A percentile compares a stretch with the other conserved stretches of the same genome.
These are phyloP conservation scores for Pyrenophora graminea DNA, from an alignment of 2,329 filamentous ascomycete species.

Conservation along the genomic window DNA sequence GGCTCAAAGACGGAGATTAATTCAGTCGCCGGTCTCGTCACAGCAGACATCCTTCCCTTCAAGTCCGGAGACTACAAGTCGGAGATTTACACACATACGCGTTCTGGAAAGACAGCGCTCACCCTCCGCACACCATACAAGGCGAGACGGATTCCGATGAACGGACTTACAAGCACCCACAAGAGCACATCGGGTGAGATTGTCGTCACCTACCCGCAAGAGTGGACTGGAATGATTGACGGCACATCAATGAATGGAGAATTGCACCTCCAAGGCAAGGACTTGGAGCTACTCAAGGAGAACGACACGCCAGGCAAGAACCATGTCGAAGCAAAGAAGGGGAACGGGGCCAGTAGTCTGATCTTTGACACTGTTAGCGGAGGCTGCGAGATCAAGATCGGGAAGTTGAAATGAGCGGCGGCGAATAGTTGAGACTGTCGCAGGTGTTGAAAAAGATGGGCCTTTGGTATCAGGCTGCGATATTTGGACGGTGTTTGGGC, in stretches of 20 bases:
- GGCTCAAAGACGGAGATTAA: conserved; percentile 45
- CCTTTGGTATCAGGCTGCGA: background rate
- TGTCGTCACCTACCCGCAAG: conserved; percentile 46
- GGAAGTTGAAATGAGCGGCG: conserved; percentile 23
- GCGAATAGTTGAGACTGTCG: background rate
- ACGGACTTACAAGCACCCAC: conserved; percentile 41
- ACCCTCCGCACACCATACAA: conserved; percentile 42
- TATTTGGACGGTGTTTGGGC: too few species aligned
- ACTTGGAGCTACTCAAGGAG: conserved; percentile 40
- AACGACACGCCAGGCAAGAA: conserved; percentile 36
- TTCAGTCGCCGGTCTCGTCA: conserved; percentile 46
- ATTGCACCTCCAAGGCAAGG: conserved; percentile 46
- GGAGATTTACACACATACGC: conserved; percentile 40
- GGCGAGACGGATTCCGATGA: conserved; percentile 29
- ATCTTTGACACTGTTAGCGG: conserved; percentile 42
- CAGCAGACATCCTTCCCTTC: conserved; percentile 45
- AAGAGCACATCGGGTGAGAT: conserved; percentile 43
- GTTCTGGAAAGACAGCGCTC: conserved; percentile 43
- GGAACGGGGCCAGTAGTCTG: conserved; percentile 40
- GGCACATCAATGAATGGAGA: conserved; percentile 45
- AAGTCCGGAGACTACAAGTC: conserved; percentile 31
- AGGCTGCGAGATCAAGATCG: conserved; percentile 39
- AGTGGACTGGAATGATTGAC: conserved; percentile 49
- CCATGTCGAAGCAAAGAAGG: conserved; percentile 48
- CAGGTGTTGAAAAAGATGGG: background rate